Percentiles rank a stretch among this genome's conserved stretches.
Conservation (phyloP, 2,329 filamentous ascomycete genomes). For the Colletotrichum spinosum region DNA sequence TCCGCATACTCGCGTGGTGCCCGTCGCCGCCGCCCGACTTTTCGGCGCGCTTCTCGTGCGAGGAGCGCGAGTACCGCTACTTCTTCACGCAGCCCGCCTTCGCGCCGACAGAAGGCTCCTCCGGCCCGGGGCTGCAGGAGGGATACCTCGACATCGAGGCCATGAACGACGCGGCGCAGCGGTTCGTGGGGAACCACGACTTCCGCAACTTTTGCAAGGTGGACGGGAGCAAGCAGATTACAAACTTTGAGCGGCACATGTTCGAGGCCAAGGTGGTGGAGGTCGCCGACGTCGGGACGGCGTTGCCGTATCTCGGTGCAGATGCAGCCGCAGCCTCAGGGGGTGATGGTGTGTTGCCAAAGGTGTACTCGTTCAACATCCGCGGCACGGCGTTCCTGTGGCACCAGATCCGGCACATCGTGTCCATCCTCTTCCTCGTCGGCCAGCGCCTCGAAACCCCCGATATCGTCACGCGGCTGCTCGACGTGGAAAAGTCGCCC, state of each 20-base stretch:
- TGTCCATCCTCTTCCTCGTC: constrained; percentile 90
- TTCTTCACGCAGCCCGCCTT: constrained; percentile 98
- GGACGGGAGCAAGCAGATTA: constrained; percentile 89
- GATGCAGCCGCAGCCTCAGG: constrained; percentile 23
- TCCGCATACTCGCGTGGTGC: constrained; percentile 93
- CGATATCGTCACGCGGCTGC: constrained; percentile 76
- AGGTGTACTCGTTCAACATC: constrained; percentile 89
- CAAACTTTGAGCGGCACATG: constrained; percentile 83
- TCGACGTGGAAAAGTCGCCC: constrained; percentile 79
- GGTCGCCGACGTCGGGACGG: constrained; percentile 65
- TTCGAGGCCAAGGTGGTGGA: constrained; percentile 84
- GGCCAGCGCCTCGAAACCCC: constrained; percentile 88
- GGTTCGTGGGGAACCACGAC: constrained; percentile 87
- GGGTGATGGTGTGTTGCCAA: constrained; percentile 54
- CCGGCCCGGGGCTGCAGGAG: constrained; percentile 57
- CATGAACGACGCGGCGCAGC: constrained; percentile 85
- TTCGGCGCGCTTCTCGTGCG: constrained; percentile 91
- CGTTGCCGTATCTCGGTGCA: constrained; percentile 65
- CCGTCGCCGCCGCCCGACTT: constrained; percentile 83
- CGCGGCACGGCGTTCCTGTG: constrained; percentile 94
- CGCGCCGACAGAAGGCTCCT: constrained; percentile 69
- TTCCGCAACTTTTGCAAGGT: constrained; percentile 98
- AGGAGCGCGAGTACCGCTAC: constrained; percentile 92
- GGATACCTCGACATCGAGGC: constrained; percentile 89
- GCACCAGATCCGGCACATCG: constrained; percentile 97